Base-by-base conservation (phyloP, 1,284 basidiomycete species). In the Cryptococcus sp. region DNA sequence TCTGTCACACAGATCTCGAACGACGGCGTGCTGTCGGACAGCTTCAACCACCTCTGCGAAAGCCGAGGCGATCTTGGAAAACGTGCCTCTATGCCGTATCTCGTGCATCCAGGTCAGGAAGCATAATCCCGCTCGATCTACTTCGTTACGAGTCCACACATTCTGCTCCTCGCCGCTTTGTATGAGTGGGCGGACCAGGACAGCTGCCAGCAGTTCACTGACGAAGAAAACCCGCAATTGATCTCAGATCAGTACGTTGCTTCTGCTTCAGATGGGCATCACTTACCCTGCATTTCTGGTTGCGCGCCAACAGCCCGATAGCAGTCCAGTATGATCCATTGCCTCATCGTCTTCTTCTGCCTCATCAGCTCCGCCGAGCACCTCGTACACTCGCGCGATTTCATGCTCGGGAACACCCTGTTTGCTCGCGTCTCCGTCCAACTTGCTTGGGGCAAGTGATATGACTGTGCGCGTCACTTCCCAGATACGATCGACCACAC, bases 231-330 rank as follows among this genome's bases (percentile, higher is more conserved):
- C 8, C 2, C 29, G 29, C 29, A 13, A n/a, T n/a, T n/a, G 11
- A 22, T 46, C 15, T 29, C 48, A 51, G 43, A n/a, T 44, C 41
- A 22, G 41, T 44, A 44, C 41, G 2, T 10, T n/a, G 5, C 8
- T 44, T 3, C 5, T 17, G 11, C 19, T 11, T 22, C 20, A 23
- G 19, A 26, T 34, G 29, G 8, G 29, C 29, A 10, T 4, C 19
- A 61, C 73, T 63, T 50, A 77, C 77, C 68, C 69, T 5, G 76
- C 75, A 50, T 75, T 72, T 45, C 69, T 74, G 16, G 72, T 75
- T 4, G 76, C 78, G 34, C 78, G 63, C 76, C 76, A 79, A 45
- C 74, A 75, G 16, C 73, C 76, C 0, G 72, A 76, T 13, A 79
- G 54, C 6, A 79, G 58, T 7, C 65, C 69, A 3, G 71, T 72